A percentile compares a stretch with the other conserved stretches of the same genome.
Evolutionary conservation across 2,329 filamentous ascomycete species (phyloP).

Genomic region (Neonectria punicea): DNA sequence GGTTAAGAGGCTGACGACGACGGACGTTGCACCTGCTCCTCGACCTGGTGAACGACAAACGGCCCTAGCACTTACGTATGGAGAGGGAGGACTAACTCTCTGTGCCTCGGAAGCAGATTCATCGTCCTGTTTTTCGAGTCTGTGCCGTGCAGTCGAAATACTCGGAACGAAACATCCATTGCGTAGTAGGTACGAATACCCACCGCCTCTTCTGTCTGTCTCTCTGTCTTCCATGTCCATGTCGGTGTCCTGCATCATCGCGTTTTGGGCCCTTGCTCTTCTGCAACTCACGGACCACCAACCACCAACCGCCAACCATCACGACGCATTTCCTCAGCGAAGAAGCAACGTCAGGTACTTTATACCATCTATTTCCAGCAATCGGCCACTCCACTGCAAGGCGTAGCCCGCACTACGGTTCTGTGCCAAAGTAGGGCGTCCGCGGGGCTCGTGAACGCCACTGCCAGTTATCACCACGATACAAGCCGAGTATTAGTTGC

Average conservation of each 20-base stretch:
- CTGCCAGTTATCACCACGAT: neutral
- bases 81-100: neutral
- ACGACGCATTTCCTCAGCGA: neutral
- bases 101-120: neutral
- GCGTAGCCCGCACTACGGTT: neutral
- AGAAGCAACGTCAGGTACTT: neutral
- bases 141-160: neutral
- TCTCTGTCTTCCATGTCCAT: too few species aligned
- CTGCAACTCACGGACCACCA: neutral
- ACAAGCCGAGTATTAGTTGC: neutral
- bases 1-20: constrained; percentile 31
- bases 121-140: neutral
- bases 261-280: neutral
- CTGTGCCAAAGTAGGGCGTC: neutral
- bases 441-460: neutral
- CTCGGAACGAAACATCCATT: neutral
- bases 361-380: too few species aligned
- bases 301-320: neutral
- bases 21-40: constrained; percentile 9
- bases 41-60: too few species aligned
- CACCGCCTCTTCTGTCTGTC: neutral
- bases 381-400: too few species aligned
- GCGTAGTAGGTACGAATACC: neutral
- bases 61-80: neutral
- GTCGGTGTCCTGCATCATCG: neutral